Percentiles rank a stretch among this genome's conserved stretches.
Evolutionary conservation across 2,329 filamentous ascomycete species (phyloP).

Genomic region (Cladosporium sp.): DNA sequence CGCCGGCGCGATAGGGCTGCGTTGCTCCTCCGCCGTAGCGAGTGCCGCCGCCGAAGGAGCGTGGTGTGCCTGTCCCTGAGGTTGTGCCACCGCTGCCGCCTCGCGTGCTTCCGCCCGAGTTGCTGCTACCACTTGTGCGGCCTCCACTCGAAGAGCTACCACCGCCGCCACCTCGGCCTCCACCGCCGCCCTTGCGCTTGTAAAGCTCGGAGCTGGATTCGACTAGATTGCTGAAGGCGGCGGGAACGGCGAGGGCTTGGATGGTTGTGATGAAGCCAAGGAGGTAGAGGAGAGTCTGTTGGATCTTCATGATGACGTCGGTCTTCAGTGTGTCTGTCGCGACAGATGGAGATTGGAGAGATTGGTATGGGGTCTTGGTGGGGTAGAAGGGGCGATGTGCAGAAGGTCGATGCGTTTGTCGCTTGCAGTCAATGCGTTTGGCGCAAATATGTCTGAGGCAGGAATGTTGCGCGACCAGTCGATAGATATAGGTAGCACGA

Average conservation of each 20-base stretch:
- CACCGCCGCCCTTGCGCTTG: conserved; percentile 47
- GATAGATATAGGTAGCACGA: not conserved
- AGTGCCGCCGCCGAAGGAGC: conserved; percentile 48
- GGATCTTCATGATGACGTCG: conserved; percentile 26
- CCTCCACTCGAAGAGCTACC: conserved; percentile 8
- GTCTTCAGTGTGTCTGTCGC: conserved; percentile 4
- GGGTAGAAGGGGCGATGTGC: not conserved
- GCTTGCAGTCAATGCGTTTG: not conserved
- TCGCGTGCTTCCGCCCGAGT: conserved; percentile 17
- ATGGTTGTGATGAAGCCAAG: conserved; percentile 28
- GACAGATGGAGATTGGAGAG: not conserved
- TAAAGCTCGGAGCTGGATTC: conserved; percentile 26
- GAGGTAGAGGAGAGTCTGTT: conserved; percentile 25
- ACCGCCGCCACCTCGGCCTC: conserved; percentile 41
- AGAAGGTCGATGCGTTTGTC: not conserved
- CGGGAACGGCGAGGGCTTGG: conserved; percentile 29
- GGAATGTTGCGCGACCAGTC: not conserved
- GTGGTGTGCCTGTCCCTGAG: conserved; percentile 39
- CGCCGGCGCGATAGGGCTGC: conserved; percentile 56
- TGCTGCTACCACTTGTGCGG: conserved; percentile 21
- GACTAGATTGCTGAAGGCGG: conserved; percentile 32
- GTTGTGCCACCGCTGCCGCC: conserved; percentile 27
- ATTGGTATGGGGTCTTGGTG: not conserved
- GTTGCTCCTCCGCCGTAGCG: conserved; percentile 65
- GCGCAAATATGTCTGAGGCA: not conserved